Base-by-base conservation (phyloP, 2,329 filamentous ascomycete genomes). In the Pseudogymnoascus sp. region DNA sequence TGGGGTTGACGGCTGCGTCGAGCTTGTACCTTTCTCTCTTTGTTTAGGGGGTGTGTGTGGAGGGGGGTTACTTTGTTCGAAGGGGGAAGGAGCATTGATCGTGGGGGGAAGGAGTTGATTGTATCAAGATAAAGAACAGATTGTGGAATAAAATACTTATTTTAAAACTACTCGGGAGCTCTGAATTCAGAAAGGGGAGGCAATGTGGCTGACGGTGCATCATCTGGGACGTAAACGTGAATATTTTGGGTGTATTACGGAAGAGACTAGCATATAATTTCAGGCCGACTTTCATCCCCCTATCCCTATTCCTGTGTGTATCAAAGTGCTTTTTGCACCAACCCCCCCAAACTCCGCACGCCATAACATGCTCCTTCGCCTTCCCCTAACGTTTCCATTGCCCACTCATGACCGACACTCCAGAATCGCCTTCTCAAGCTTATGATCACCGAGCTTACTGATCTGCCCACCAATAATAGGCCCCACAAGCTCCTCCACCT, bases 1-100 rank as follows among this genome's bases (percentile, higher is more conserved):
- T 89, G 62, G 87, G 80, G 3, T 67, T 85, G 70, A 85, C 79
- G 65, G 75, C 79, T 56, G 74, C 79, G 59, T 79, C 77, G 70
- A 78, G 82, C 18, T 66, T 73, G 53, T 68, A 61, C 21, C 69
- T 75, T 66, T 72, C 71, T 59, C 37, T 69, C 36, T 68, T 71
- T 21, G 38, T 70, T 46, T 72, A 63, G 63, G 31, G 49, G 49
- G 49, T 31, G 43, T 28, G 43, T 16, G 16, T 16, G 16, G n/a
- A 18, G 31, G 16, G 43, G 25, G 25, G 23, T 59, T 34, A 12
- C 49, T 59, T 62, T 21, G 49, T 14, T 56, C 5, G 56, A 9
- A 9, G 23, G n/a, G 36, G 23, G 36, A 43, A 12, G 53, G 38
- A 62, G 42, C 46, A 62, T 62, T 18, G 46, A 18, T 53, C 4